Base-by-base conservation (phyloP, 805 yeast genomes). In the Yarrowia deformans region DNA sequence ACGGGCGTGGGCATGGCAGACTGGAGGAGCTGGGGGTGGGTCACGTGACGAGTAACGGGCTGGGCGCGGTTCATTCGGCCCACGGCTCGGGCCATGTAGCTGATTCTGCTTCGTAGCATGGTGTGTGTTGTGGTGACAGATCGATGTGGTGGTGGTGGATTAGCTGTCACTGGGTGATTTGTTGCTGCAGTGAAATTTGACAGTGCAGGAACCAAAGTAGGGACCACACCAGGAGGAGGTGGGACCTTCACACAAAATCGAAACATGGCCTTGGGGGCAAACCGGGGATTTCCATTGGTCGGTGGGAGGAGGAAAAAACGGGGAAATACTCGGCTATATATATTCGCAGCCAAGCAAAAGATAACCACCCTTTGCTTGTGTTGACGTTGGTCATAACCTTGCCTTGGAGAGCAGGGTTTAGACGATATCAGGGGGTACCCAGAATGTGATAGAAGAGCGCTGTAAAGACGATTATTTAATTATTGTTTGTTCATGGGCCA, bases 1-100 rank as follows among this genome's bases (percentile, higher is more conserved):
- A 63, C 55, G n/a, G 68, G 68, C 8, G 68, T 63, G 12, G 68
- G 68, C 68, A 63, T 19, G 18, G 29, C 68, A 18, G 16, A 29
- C 48, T 63, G 52, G 10, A 60, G 52, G 34, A 60, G 42, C 42
- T 60, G 19, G 48, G 29, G 63, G 14, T 39, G 16, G 13, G n/a
- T 16, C 14, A n/a, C 19, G 18, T 29, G 5, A 8, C 49, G 63
- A 12, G 39, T 4, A 6, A 10, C 8, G 29, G 40, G 18, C 7
- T 16, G 3, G 43, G 66, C 42, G 2, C 52, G 66, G 34, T 6
- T 10, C 32, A 40, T 7, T 18, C 50, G 66, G 37, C 40, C 40
- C 32, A 34, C 1, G 42, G 32, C 16, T 29, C 66, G 66, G 14
- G 66, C 66, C 66, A 60, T n/a, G 34, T 34, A 34, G 8, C 34